Evolutionary conservation across 495 filamentous ascomycete species (phyloP), one percentile per base, ranked within the genome.

Genomic region (Baudoinia panamericana): DNA sequence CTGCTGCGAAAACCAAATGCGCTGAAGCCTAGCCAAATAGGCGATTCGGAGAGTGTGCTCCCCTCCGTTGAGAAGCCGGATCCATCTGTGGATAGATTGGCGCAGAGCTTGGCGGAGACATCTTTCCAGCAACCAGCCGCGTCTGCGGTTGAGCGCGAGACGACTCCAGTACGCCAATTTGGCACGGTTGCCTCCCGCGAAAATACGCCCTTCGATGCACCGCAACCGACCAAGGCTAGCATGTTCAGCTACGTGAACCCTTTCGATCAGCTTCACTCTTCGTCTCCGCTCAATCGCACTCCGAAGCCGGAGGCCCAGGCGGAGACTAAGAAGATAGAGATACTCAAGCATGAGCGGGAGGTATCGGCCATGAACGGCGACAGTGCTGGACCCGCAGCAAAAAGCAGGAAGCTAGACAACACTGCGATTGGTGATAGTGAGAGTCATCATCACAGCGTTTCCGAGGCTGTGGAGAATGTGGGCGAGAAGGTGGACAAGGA

Each of bases 231-330:
- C 25, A 52, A 46, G 35, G 25, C 54, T 56, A 15, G 22, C 22
- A 63, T 79, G 19, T 88, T 88, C 61, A 82, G 72, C 21, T 83
- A 84, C 55, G 72, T 78, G 46, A 85, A 85, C 50, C 82, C 82
- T 3, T 86, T 88, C 44, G 81, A 84, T 22, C 75, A 84, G 53
- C 56, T 85, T 21, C 70, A 78, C 43, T 68, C 68, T 6, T 76
- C 76, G 5, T 82, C 75, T 21, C 78, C 78, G 36, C 70, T 71
- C 13, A 76, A 73, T 43, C 66, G 60, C 22, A 64, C 67, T 3
- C 65, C 70, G 19, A 60, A 59, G 17, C 41, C 54, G 11, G 40
- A 53, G 13, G 19, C 46, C 13, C 43, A 45, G 18, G 44, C 50
- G 0, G 31, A 36, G 7, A 26, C 43, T 5, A 53, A 57, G 25